Percentiles rank a stretch among this genome's conserved stretches.
Conservation (phyloP, 2,329 filamentous ascomycete genomes). For the Ceratocystis eucalypticola region DNA sequence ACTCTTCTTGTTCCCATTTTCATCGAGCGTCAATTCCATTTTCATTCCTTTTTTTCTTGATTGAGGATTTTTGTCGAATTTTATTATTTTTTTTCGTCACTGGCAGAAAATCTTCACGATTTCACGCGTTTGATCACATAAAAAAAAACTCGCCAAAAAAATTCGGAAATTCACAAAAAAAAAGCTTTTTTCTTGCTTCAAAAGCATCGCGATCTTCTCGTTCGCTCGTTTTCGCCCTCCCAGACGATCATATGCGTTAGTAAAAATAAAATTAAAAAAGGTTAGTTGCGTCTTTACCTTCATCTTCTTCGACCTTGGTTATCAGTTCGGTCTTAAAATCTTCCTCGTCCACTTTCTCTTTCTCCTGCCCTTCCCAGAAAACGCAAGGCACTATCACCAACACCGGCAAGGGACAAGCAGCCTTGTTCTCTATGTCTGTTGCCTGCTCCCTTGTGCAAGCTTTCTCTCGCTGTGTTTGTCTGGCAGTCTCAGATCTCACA, state of each 20-base stretch:
- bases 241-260: background rate
- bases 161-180: background rate
- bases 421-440: no score
- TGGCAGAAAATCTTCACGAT: background rate
- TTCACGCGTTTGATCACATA: background rate
- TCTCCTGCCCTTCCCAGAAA: background rate
- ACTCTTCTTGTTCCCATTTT: background rate
- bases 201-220: background rate
- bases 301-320: background rate
- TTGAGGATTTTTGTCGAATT: background rate
- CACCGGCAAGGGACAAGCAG: no score
- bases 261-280: background rate
- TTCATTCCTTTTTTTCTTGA: background rate
- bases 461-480: no score
- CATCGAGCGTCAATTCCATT: background rate
- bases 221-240: background rate
- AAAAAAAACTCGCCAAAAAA: slow-evolving; percentile 1
- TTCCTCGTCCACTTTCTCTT: no score
- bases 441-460: no score
- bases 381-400: background rate
- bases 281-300: background rate
- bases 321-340: no score
- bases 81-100: background rate
- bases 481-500: background rate
- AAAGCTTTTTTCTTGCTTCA: background rate